Conservation (phyloP, 106 monocot species). For the Allium sativum region DNA sequence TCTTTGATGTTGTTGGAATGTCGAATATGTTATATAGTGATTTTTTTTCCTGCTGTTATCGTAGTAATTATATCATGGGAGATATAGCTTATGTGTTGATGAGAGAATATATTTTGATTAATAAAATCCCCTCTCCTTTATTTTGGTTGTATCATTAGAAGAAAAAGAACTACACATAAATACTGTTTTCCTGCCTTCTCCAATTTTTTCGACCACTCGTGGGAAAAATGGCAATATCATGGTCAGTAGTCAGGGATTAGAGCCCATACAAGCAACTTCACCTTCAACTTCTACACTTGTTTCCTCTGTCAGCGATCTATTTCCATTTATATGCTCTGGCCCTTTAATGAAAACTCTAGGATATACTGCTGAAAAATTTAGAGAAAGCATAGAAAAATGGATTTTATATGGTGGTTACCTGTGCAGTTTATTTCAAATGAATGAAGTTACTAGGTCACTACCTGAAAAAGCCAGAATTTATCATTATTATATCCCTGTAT, state of each 20-base stretch:
- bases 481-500: conserved; percentile 86
- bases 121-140: background rate
- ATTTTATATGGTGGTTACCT: conserved; percentile 42
- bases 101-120: too few relatives aligned
- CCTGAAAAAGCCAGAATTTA: conserved; percentile 79
- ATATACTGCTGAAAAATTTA: conserved; percentile 38
- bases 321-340: conserved; percentile 70
- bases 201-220: conserved; percentile 3
- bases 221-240: background rate
- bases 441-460: conserved; percentile 35
- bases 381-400: conserved; percentile 65
- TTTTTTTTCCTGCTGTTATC: too few relatives aligned
- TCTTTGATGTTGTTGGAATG: too few relatives aligned
- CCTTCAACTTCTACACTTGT: conserved; percentile 47
- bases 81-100: too few relatives aligned
- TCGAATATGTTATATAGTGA: too few relatives aligned
- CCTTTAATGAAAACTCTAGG: conserved; percentile 63
- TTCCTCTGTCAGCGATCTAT: conserved; percentile 60
- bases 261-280: conserved; percentile 7
- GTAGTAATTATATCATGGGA: too few relatives aligned
- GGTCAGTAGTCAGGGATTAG: conserved; percentile 5
- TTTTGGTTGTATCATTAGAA: background rate
- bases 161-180: too few relatives aligned
- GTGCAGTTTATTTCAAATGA: conserved; percentile 54
- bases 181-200: background rate